These are phyloP conservation scores for Xylogone sp. DNA, from an alignment of 2,329 filamentous ascomycete genomes.

Conservation along the genomic window DNA sequence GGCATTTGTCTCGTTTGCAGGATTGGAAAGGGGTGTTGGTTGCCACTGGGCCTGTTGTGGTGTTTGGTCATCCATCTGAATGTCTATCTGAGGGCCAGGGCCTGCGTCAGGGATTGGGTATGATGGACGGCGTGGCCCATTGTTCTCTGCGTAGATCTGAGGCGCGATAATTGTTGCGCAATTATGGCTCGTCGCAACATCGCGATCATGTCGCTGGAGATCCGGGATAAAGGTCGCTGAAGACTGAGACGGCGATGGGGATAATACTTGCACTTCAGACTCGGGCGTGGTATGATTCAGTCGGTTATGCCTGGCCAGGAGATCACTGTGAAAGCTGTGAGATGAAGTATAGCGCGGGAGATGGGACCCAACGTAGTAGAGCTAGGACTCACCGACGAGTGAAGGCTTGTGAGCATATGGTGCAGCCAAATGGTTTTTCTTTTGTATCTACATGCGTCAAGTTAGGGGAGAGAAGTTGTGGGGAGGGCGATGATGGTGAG, in stretches of 20 bases:
- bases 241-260: neutral
- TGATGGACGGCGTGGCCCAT: neutral
- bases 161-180: neutral
- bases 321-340: conserved; percentile 8
- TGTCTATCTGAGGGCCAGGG: neutral
- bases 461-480: neutral
- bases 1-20: neutral
- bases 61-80: neutral
- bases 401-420: conserved; percentile 25
- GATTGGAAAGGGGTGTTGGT: neutral
- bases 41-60: neutral
- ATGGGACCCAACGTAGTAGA: neutral
- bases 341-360: neutral
- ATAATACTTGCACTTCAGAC: neutral
- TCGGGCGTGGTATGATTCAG: conserved; percentile 6
- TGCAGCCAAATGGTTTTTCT: conserved; percentile 29
- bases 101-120: neutral
- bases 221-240: neutral
- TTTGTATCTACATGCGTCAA: conserved; percentile 24
- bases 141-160: neutral
- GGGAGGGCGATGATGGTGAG: neutral
- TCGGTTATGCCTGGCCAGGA: conserved; percentile 13
- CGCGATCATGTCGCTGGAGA: neutral
- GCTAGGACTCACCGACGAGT: conserved; percentile 24
- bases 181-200: neutral